These are phyloP conservation scores for Paramecium octaurelia DNA, from an alignment of 73 alveolate species.

Conservation along the genomic window DNA sequence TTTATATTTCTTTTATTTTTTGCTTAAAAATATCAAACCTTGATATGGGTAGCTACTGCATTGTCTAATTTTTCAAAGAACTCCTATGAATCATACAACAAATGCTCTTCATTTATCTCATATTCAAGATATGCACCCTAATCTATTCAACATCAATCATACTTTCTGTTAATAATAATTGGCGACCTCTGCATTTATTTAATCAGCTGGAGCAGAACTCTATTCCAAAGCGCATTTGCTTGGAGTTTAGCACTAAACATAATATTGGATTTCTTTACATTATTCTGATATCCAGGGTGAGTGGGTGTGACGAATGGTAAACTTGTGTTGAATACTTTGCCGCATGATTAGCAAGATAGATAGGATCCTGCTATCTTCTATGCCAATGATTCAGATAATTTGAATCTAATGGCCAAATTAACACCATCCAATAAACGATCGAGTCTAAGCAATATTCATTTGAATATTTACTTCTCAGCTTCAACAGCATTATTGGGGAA, in stretches of 20 bases:
- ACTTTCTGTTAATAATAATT: conserved; percentile 9
- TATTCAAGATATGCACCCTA: conserved; percentile 18
- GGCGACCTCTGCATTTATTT: conserved; percentile 6
- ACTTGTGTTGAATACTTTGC: conserved; percentile 26
- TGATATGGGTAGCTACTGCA: conserved; percentile 28
- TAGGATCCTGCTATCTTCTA: background rate
- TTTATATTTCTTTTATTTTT: background rate
- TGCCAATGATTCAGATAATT: conserved; percentile 16
- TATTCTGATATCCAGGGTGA: conserved; percentile 34
- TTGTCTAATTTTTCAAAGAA: background rate
- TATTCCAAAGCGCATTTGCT: background rate
- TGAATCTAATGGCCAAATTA: conserved; percentile 16
- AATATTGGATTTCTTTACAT: background rate
- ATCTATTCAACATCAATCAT: background rate
- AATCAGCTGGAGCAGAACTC: background rate
- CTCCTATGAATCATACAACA: conserved; percentile 9
- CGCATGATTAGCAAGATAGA: conserved; percentile 27
- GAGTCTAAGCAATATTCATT: background rate
- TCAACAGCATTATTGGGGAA: background rate
- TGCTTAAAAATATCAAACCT: conserved; percentile 1
- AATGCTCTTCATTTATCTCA: conserved; percentile 42
- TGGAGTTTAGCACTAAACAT: background rate
- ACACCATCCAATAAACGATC: conserved; percentile 40
- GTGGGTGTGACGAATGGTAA: conserved; percentile 30
- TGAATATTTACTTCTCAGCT: conserved; percentile 22